These are phyloP conservation scores for Aspergillus japonicus DNA, from an alignment of 2,329 filamentous ascomycete species.

Conservation along the genomic window DNA sequence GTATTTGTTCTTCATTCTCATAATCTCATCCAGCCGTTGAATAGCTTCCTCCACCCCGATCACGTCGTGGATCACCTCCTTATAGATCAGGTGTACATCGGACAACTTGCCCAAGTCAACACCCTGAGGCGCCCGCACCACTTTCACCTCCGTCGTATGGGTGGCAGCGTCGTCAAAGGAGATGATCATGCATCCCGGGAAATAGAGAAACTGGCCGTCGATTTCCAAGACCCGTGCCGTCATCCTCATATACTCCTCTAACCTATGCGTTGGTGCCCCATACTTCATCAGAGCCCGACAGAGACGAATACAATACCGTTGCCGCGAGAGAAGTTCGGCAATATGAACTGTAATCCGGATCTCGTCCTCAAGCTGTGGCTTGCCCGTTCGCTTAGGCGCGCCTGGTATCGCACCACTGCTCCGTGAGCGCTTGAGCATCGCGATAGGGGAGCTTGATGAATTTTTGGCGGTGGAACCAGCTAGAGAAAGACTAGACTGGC, in stretches of 20 bases:
- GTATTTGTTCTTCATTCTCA: conserved; percentile 57
- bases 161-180: conserved; percentile 67
- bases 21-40: conserved; percentile 54
- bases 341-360: conserved; percentile 63
- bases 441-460: conserved; percentile 29
- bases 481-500: conserved; percentile 37
- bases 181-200: conserved; percentile 92
- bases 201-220: conserved; percentile 85
- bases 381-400: conserved; percentile 30
- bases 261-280: conserved; percentile 85
- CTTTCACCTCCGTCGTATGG: conserved; percentile 50
- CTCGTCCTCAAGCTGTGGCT: conserved; percentile 47
- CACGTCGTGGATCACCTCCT: conserved; percentile 50
- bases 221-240: conserved; percentile 84
- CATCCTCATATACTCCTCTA: conserved; percentile 92
- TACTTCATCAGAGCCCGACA: conserved; percentile 88
- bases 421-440: conserved; percentile 36
- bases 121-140: conserved; percentile 45
- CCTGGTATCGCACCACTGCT: conserved; percentile 35
- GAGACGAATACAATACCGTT: conserved; percentile 80
- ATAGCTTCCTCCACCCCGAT: conserved; percentile 50
- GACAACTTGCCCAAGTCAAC: conserved; percentile 48
- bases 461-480: conserved; percentile 30
- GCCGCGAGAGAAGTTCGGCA: conserved; percentile 71
- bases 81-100: conserved; percentile 50